Evolutionary conservation across 129 eudicot genomes (phyloP), one percentile per base, ranked within the genome.

Genomic region (Artemisia annua): DNA sequence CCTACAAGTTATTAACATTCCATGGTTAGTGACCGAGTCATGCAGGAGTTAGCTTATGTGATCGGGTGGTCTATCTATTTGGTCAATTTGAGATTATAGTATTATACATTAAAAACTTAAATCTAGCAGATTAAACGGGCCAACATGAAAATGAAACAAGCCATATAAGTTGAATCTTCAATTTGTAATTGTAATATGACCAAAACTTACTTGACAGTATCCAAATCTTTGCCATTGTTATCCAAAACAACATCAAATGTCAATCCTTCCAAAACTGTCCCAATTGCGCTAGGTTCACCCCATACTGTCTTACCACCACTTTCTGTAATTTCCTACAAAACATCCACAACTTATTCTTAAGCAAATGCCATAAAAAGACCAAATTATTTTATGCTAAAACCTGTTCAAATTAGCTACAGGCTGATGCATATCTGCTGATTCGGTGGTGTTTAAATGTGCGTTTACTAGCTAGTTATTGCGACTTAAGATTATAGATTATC

Each of bases 191-290:
- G 16, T 69, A 8, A 67, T 9, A 4, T 66, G 12, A 78, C 8
- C 8, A 43, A n/a, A 22, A 79, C 87, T 69, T 16, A 94, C 99
- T 82, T 90, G 13, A 94, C 99, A 51, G 94, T 43, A 17, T 94
- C 99, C 85, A 95, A 85, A 71, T 95, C 97, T 85, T 95, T 95
- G 79, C 97, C 99, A 80, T 95, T 95, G 87, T 95, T 95, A 80
- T 95, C 99, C 87, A 95, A 78, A 63, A 95, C 99, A 55, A 85
- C 94, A 78, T 90, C 94, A 73, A 90, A 90, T 17, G 87, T 63
- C 62, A 81, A 84, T n/a, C 97, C 99, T 32, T 89, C 90, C 58
- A 95, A 79, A 44, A 90, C 89, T 54, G 84, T 88, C 66, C 89
- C 97, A 65, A 95, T 82, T 70, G 90, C 97, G 30, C 83, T 80